Evolutionary conservation across 371 early-diverging fungal genomes (phyloP).

Genomic region (Mucor irregularis): DNA sequence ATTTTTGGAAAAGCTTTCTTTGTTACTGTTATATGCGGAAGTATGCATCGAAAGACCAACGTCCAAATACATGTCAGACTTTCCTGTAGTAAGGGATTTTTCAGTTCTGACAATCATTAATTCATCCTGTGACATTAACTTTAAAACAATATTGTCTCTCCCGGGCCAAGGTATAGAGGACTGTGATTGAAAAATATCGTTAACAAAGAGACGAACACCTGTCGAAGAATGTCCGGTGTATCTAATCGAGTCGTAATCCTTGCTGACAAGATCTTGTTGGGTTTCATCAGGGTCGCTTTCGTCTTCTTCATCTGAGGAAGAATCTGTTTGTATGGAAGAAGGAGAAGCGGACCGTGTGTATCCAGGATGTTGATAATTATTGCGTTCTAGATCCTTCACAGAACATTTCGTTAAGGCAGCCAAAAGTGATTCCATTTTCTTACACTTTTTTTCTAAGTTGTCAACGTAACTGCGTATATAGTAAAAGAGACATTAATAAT

Average conservation of each 20-base stretch:
- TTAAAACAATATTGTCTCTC: conserved; percentile 34
- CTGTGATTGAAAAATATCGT: conserved; percentile 35
- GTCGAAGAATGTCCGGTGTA: conserved; percentile 46
- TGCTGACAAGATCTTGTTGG: neutral
- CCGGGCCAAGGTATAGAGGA: conserved; percentile 42
- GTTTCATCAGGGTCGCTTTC: neutral
- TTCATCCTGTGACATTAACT: conserved; percentile 42
- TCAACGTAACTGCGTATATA: conserved; percentile 38
- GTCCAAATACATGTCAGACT: conserved; percentile 28
- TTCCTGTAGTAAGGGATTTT: neutral
- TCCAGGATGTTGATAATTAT: conserved; percentile 30
- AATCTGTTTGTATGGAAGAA: neutral
- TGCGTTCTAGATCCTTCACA: conserved; percentile 42
- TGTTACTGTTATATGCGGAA: no score
- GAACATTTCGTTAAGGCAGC: conserved; percentile 34
- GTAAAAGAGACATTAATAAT: neutral
- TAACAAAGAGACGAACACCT: conserved; percentile 32
- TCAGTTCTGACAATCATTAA: conserved; percentile 42
- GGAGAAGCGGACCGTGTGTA: neutral
- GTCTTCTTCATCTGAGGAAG: neutral
- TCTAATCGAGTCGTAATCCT: conserved; percentile 47
- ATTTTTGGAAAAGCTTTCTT: neutral
- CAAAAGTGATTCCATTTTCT: conserved; percentile 47
- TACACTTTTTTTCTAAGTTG: conserved; percentile 44
- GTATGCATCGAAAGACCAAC: conserved; percentile 34